These are phyloP conservation scores for Quercus gilva DNA, from an alignment of 306 rosid species.

Conservation along the genomic window DNA sequence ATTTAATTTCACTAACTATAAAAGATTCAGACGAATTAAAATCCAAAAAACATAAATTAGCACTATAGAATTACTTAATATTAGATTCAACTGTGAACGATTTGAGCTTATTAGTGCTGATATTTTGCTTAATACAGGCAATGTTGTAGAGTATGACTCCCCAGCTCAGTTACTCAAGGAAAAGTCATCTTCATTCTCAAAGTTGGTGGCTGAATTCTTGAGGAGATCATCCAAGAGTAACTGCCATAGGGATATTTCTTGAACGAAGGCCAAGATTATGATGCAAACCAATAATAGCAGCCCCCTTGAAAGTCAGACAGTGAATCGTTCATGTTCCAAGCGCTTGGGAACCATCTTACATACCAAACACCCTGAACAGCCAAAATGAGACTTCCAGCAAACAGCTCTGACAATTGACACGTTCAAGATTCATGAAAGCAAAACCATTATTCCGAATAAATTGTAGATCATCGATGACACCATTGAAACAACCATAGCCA, in stretches of 20 bases:
- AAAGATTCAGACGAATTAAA: not conserved
- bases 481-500: no score
- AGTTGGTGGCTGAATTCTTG: slow-evolving; percentile 72
- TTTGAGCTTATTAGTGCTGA: not conserved
- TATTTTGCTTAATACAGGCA: slow-evolving; percentile 48
- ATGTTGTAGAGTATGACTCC: slow-evolving; percentile 59
- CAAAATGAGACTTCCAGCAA: no score
- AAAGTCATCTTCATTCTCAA: slow-evolving; percentile 66
- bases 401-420: not conserved
- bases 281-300: not conserved
- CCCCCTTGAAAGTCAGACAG: not conserved
- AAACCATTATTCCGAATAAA: not conserved
- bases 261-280: not conserved
- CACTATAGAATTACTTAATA: not conserved
- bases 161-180: slow-evolving; percentile 61
- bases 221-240: slow-evolving; percentile 55
- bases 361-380: no score
- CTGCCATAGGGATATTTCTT: slow-evolving; percentile 3
- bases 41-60: not conserved
- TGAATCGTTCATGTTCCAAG: no score
- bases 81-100: not conserved
- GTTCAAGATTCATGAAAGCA: not conserved
- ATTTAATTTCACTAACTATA: not conserved
- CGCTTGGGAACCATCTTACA: no score
- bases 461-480: not conserved